Conservation (phyloP, 768 basidiomycete genomes). For the Lactifluus subvellereus region DNA sequence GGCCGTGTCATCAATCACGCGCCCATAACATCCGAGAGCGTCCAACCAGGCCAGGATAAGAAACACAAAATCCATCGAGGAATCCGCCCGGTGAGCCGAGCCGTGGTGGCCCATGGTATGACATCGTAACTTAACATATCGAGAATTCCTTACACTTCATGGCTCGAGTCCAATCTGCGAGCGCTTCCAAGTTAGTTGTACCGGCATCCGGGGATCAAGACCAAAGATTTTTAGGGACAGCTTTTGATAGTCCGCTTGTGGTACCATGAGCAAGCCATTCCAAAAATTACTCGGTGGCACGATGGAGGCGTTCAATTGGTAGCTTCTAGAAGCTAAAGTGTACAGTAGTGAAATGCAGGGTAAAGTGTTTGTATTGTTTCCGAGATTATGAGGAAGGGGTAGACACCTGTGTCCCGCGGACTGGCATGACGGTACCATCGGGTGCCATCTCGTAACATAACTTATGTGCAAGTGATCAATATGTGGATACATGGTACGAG, state of each 20-base stretch:
- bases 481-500: background rate
- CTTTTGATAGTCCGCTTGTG: background rate
- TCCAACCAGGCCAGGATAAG: no score
- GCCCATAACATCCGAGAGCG: no score
- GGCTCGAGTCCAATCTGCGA: background rate
- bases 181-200: background rate
- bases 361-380: background rate
- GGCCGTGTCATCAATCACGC: no score
- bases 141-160: background rate
- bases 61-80: no score
- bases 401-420: background rate
- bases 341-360: background rate
- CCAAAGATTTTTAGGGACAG: background rate
- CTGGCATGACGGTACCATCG: background rate
- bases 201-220: background rate
- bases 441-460: background rate
- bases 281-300: background rate
- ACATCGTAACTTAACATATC: background rate
- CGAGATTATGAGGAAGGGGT: background rate
- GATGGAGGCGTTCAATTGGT: background rate
- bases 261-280: background rate
- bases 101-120: no score
- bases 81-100: no score
- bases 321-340: background rate
- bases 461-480: background rate